Percentiles rank a stretch among this genome's conserved stretches.
phyloP scores from a whole-genome alignment of 176 grass and related monocot species.

The Triticum timopheevii region DNA sequence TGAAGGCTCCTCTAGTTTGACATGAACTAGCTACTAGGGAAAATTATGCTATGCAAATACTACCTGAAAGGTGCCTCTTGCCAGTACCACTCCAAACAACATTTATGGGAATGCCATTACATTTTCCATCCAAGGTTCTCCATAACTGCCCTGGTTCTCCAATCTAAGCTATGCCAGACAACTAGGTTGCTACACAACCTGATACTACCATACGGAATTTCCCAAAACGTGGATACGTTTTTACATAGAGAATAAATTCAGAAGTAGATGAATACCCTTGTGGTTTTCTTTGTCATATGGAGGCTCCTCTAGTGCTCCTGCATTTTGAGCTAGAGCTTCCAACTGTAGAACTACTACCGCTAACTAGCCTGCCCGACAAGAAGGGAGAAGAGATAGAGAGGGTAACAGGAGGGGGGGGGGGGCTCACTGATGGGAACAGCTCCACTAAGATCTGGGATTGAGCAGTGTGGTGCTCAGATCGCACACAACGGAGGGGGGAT shows the following conservation, averaged over 20 bases:
- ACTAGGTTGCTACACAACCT: no score
- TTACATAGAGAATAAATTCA: neutral
- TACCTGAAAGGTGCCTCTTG: neutral
- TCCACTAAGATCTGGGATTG: neutral
- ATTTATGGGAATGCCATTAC: neutral
- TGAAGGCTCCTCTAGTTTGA: no score
- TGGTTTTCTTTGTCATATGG: no score
- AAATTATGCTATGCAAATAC: neutral
- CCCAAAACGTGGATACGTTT: neutral
- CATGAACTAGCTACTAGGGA: neutral
- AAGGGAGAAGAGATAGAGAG: no score
- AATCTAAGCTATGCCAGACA: neutral
- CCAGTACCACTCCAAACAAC: conserved; percentile 1
- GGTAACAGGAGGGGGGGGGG: no score
- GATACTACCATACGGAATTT: neutral
- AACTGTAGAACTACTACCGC: no score
- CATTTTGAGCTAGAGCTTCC: no score
- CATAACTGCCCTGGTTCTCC: neutral
- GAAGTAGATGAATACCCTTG: neutral
- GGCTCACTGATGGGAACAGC: no score
- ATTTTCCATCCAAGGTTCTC: neutral
- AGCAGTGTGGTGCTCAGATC: neutral
- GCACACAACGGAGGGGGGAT: no score
- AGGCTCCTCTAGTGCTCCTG: no score
- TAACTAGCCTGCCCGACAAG: no score